Evolutionary conservation across 371 early-diverging fungal species (phyloP).

Genomic region (Lichtheimia corymbifera): DNA sequence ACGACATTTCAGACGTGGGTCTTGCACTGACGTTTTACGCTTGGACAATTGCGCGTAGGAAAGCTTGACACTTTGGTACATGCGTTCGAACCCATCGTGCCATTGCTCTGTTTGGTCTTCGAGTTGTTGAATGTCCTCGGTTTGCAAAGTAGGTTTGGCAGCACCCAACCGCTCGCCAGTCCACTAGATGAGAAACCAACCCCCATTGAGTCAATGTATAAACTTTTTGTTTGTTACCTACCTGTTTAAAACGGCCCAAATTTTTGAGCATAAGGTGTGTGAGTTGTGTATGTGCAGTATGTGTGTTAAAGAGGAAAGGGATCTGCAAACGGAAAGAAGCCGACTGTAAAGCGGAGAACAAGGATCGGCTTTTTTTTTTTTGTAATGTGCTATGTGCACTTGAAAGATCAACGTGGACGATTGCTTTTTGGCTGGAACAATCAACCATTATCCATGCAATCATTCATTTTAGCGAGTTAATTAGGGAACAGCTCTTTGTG

Average conservation of each 20-base stretch:
- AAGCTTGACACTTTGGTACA: constrained; percentile 27
- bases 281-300: background rate
- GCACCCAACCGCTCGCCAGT: constrained; percentile 48
- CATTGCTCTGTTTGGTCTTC: constrained; percentile 32
- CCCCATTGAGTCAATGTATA: background rate
- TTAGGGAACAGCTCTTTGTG: no score
- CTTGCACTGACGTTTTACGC: constrained; percentile 52
- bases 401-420: no score
- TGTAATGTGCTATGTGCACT: no score
- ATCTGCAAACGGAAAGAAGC: constrained; percentile 2
- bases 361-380: background rate
- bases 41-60: constrained; percentile 38
- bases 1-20: constrained; percentile 51
- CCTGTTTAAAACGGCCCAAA: constrained; percentile 71
- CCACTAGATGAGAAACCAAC: constrained; percentile 30
- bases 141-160: constrained; percentile 39
- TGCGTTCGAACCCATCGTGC: constrained; percentile 32
- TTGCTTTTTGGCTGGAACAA: no score
- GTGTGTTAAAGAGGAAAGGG: constrained; percentile 12
- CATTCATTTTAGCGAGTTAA: no score
- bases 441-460: no score
- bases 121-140: constrained; percentile 40
- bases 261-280: constrained; percentile 56
- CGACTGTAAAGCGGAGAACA: no score
- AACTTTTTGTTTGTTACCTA: constrained; percentile 11